phyloP scores from a whole-genome alignment of 352 stramenopile genomes.

The Thalassiosira hispida region DNA sequence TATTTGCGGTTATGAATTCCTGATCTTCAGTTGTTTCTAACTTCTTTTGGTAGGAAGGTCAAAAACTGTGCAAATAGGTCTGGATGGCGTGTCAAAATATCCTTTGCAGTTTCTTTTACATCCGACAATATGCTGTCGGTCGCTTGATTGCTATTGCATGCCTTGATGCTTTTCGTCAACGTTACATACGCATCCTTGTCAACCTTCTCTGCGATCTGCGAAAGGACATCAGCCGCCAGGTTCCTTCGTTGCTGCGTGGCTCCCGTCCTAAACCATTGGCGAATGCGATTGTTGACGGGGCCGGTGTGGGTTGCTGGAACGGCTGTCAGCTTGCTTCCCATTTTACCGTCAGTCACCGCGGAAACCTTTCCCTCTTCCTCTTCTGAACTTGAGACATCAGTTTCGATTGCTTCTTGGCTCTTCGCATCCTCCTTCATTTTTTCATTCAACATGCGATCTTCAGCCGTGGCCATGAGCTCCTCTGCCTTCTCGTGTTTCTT shows the following conservation, averaged over 20 bases:
- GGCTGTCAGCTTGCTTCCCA: conserved; percentile 1
- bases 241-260: conserved; percentile 39
- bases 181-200: conserved; percentile 34
- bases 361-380: conserved; percentile 32
- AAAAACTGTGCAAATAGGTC: conserved; percentile 60
- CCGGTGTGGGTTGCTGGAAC: conserved; percentile 1
- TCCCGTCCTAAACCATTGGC: conserved; percentile 45
- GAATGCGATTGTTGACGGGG: conserved; percentile 44
- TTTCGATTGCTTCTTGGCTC: conserved; percentile 21
- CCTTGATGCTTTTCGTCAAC: conserved; percentile 48
- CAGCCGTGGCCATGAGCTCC: conserved; percentile 76
- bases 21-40: conserved; percentile 16
- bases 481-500: conserved; percentile 77
- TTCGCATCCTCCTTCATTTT: conserved; percentile 30
- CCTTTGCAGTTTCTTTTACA: conserved; percentile 42
- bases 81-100: conserved; percentile 59
- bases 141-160: conserved; percentile 28
- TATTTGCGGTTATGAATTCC: too few relatives aligned
- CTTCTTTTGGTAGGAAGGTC: conserved; percentile 66
- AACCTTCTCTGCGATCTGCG: conserved; percentile 34
- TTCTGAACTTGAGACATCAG: conserved; percentile 33
- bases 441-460: conserved; percentile 66
- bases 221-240: conserved; percentile 35
- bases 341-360: conserved; percentile 1
- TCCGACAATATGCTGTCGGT: conserved; percentile 26